Conservation (phyloP, 2,329 filamentous ascomycete genomes). For the Fusarium sp. region DNA sequence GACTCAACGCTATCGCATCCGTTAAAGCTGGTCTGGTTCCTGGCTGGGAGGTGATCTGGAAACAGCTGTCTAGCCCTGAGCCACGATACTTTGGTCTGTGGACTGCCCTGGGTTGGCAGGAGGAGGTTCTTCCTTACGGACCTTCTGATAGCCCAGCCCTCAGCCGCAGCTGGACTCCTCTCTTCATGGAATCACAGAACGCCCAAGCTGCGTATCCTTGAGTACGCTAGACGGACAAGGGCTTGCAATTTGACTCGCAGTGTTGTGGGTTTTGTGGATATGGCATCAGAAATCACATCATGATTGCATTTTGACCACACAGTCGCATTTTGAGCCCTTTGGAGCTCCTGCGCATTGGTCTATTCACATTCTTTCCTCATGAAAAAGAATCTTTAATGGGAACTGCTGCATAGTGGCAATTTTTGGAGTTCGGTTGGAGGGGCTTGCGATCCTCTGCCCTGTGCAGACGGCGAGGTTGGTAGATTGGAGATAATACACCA, state of each 20-base stretch:
- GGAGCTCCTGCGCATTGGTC: background rate
- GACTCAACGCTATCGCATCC: conserved; percentile 59
- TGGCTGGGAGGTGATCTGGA: conserved; percentile 51
- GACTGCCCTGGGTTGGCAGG: conserved; percentile 64
- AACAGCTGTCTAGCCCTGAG: conserved; percentile 52
- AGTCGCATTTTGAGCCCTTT: conserved; percentile 11
- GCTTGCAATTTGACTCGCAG: conserved; percentile 28
- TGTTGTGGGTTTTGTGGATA: conserved; percentile 37
- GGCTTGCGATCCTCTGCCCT: background rate
- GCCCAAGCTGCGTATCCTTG: conserved; percentile 49
- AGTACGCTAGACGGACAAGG: conserved; percentile 21
- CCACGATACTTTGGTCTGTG: conserved; percentile 57
- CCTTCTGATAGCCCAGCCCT: conserved; percentile 57
- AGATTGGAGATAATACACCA: background rate
- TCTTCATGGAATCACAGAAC: conserved; percentile 46
- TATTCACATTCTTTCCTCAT: background rate
- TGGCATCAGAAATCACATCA: conserved; percentile 35
- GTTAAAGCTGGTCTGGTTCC: conserved; percentile 53
- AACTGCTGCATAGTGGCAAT: conserved; percentile 3
- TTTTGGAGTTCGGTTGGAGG: background rate
- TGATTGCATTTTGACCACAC: conserved; percentile 9
- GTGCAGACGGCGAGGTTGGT: background rate
- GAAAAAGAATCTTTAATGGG: background rate
- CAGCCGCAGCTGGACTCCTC: conserved; percentile 59
- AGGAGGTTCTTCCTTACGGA: conserved; percentile 54